phyloP scores from a whole-genome alignment of 164 flowering plant genomes.

The Dillenia turbinata region DNA sequence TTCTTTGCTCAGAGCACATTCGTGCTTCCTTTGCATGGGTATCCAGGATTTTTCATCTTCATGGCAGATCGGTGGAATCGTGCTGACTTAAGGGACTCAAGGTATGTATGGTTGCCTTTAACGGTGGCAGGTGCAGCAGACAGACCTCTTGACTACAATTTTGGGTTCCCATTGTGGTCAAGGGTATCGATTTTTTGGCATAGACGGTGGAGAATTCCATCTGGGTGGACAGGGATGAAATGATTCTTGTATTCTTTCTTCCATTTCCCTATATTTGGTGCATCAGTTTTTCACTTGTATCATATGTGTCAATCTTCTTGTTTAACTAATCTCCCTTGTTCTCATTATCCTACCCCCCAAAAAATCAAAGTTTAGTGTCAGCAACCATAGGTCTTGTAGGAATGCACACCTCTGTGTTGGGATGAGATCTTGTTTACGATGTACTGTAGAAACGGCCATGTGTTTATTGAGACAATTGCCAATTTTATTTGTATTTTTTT shows the following conservation, averaged over 20 bases:
- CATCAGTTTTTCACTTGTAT: not conserved
- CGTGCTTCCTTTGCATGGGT: slow-evolving; percentile 63
- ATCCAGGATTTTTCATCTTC: slow-evolving; percentile 64
- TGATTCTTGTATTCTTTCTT: no score
- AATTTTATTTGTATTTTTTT: no score
- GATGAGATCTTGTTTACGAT: no score
- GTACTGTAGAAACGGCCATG: no score
- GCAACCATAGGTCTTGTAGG: no score
- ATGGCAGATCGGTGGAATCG: slow-evolving; percentile 97
- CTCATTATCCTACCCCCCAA: no score
- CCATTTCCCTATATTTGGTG: no score
- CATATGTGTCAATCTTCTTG: not conserved
- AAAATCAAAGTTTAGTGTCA: no score
- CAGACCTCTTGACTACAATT: slow-evolving; percentile 71
- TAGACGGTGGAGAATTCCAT: slow-evolving; percentile 81
- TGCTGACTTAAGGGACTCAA: slow-evolving; percentile 76
- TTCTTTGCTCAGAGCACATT: slow-evolving; percentile 88
- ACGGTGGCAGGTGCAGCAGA: slow-evolving; percentile 76
- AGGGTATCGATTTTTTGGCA: slow-evolving; percentile 98
- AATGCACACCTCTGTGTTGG: no score
- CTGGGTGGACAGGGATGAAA: slow-evolving; percentile 27
- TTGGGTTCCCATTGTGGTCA: slow-evolving; percentile 93
- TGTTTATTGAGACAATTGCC: no score
- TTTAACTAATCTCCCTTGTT: not conserved
- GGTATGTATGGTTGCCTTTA: slow-evolving; percentile 93